Conservation (phyloP, 345 rosid genomes). For the Physaria fendleri region DNA sequence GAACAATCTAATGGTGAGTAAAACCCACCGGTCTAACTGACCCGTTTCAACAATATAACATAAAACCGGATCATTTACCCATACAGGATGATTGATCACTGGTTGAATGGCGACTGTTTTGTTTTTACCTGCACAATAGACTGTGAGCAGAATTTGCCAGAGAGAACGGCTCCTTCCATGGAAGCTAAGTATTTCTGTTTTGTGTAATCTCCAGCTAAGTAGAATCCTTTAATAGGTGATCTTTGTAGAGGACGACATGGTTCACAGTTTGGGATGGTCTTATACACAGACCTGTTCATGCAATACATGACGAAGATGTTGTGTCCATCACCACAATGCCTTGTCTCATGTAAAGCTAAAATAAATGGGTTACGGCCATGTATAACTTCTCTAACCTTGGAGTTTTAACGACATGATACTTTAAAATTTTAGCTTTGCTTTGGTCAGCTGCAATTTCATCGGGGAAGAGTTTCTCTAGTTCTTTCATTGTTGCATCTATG, state of each 20-base stretch:
- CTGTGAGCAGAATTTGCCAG: conserved; percentile 88
- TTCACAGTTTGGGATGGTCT: conserved; percentile 80
- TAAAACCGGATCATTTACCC: too few relatives aligned
- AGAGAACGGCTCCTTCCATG: conserved; percentile 96
- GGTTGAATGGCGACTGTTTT: too few relatives aligned
- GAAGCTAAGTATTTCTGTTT: conserved; percentile 96
- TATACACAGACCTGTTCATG: conserved; percentile 79
- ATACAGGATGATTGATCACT: too few relatives aligned
- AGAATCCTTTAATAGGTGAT: conserved; percentile 83
- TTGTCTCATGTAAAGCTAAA: not conserved
- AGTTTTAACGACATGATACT: conserved; percentile 87
- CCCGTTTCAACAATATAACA: too few relatives aligned
- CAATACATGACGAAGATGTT: not conserved
- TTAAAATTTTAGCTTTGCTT: conserved; percentile 82
- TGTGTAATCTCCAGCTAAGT: conserved; percentile 90
- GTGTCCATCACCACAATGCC: not conserved
- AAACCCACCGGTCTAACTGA: too few relatives aligned
- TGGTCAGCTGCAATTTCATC: conserved; percentile 84
- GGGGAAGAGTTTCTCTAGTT: conserved; percentile 89
- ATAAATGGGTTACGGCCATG: not conserved
- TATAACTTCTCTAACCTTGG: conserved; percentile 57
- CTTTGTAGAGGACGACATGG: conserved; percentile 90
- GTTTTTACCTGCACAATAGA: too few relatives aligned
- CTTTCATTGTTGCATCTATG: conserved; percentile 87
- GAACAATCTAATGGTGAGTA: not conserved